Evolutionary conservation across 345 rosid species (phyloP).

Genomic region (Syzygium grande): DNA sequence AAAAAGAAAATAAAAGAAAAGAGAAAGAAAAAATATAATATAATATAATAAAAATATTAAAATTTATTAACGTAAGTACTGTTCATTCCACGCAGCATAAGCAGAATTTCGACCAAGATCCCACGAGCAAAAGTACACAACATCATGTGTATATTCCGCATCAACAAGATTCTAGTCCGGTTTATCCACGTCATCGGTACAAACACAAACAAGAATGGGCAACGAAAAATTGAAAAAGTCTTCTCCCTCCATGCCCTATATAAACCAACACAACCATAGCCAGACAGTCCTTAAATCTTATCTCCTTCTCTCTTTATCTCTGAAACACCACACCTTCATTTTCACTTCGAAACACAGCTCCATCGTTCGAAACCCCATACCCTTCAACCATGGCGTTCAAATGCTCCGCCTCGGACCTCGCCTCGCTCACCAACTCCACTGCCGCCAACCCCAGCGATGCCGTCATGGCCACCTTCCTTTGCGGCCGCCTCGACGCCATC

Average conservation of each 20-base stretch:
- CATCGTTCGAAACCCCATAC: background rate
- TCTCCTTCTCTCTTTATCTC: background rate
- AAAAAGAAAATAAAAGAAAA: no score
- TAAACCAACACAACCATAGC: background rate
- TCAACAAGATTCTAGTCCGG: background rate
- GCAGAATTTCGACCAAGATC: no score
- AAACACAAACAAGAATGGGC: background rate
- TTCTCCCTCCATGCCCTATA: background rate
- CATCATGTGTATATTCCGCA: background rate
- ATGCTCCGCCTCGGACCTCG: constrained; percentile 36
- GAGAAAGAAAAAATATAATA: no score
- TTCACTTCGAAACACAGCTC: background rate
- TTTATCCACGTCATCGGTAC: background rate
- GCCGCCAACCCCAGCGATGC: constrained; percentile 4
- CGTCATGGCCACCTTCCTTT: constrained; percentile 34
- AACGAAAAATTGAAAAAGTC: background rate
- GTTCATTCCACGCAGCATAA: no score
- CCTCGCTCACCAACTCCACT: constrained; percentile 12
- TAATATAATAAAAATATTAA: no score
- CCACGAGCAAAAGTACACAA: no score
- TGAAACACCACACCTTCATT: background rate
- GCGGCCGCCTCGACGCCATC: constrained; percentile 29
- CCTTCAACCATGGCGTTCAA: background rate
- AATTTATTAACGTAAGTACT: no score
- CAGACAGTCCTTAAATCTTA: background rate